A percentile compares a stretch with the other conserved stretches of the same genome.
Evolutionary conservation across 805 yeast species (phyloP).

Genomic region (Ogataea methanolica): DNA sequence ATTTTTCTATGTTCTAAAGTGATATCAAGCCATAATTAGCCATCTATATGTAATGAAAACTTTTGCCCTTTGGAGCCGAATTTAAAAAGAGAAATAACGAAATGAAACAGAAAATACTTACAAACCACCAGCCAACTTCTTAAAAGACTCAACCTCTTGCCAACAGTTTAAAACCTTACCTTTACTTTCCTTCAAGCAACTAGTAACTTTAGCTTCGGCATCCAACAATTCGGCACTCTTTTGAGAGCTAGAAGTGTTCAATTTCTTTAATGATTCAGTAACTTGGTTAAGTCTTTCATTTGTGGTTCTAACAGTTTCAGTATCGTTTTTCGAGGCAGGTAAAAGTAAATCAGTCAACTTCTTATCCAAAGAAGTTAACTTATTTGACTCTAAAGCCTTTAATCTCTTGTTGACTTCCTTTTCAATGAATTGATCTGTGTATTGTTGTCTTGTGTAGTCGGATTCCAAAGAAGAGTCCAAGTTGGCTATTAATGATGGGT

Average conservation of each 20-base stretch:
- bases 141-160: conserved; percentile 72
- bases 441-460: conserved; percentile 67
- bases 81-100: not conserved
- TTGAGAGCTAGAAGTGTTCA: conserved; percentile 27
- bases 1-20: too few relatives aligned
- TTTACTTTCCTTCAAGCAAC: conserved; percentile 58
- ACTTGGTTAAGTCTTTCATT: conserved; percentile 31
- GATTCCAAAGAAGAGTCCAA: conserved; percentile 57
- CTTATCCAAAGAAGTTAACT: conserved; percentile 47
- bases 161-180: conserved; percentile 75
- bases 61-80: not conserved
- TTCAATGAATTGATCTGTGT: conserved; percentile 61
- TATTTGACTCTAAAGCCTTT: conserved; percentile 46
- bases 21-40: too few relatives aligned
- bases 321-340: conserved; percentile 27
- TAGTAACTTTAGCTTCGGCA: conserved; percentile 46
- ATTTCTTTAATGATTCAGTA: conserved; percentile 28
- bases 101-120: conserved; percentile 2
- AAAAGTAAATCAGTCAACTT: conserved; percentile 41
- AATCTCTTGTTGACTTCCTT: conserved; percentile 59
- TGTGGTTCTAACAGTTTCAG: conserved; percentile 24
- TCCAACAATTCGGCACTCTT: conserved; percentile 36
- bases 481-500: conserved; percentile 58
- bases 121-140: conserved; percentile 39
- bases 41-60: too few relatives aligned